A percentile compares a stretch with the other conserved stretches of the same genome.
These are phyloP conservation scores for Neospermospora avenae DNA, from an alignment of 2,329 filamentous ascomycete genomes.

Conservation along the genomic window DNA sequence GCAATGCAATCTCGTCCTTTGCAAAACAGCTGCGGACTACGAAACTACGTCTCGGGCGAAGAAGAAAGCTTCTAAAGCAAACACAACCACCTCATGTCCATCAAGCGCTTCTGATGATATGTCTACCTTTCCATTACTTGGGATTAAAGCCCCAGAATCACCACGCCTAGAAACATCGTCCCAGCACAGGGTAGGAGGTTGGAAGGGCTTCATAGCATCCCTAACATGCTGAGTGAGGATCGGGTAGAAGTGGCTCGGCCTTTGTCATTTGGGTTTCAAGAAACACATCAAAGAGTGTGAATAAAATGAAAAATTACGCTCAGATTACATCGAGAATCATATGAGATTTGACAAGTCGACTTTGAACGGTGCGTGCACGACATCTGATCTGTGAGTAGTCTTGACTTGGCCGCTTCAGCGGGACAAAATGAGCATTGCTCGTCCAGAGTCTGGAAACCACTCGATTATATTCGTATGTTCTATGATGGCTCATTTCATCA, in stretches of 20 bases:
- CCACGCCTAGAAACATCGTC: not conserved
- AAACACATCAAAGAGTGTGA: not conserved
- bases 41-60: not conserved
- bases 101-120: not conserved
- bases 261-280: not conserved
- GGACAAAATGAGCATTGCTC: not conserved
- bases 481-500: not conserved
- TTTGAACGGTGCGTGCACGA: not conserved
- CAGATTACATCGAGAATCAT: not conserved
- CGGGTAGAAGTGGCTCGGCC: not conserved
- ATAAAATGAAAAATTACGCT: not conserved
- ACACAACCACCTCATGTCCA: not conserved
- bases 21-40: conserved; percentile 12
- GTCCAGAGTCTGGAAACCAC: not conserved
- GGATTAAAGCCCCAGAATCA: not conserved
- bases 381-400: not conserved
- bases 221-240: not conserved
- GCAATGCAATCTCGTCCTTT: conserved; percentile 3
- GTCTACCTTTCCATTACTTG: not conserved
- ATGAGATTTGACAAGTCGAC: not conserved
- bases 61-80: not conserved
- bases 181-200: not conserved
- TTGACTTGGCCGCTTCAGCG: not conserved
- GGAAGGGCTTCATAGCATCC: not conserved
- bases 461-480: not conserved